Evolutionary conservation across 352 stramenopile genomes (phyloP), one percentile per base, ranked within the genome.

Genomic region (Phytophthora lateralis): DNA sequence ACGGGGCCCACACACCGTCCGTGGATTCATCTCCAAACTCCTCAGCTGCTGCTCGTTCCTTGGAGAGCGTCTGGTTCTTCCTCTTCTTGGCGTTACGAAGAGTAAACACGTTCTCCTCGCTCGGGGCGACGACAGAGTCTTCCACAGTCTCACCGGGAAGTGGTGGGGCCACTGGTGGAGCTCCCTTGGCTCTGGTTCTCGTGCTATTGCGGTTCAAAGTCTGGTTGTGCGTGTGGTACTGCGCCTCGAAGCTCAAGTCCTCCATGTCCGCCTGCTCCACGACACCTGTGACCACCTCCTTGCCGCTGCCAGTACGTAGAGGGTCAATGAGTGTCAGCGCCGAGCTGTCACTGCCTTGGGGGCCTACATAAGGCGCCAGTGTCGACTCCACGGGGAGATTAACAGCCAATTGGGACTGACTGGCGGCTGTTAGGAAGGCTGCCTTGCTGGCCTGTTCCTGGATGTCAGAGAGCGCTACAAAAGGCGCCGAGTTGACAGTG

Each of bases 141-240:
- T 26, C 21, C 6, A 52, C 8, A 29, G 20, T 57, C 43, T 73
- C 61, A 8, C 66, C 67, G 11, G 69, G 49, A 2, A 80, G 48
- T 2, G 60, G 26, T 38, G 68, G 68, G 9, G 69, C 54, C 7
- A 48, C 29, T 41, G 72, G 72, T 12, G 65, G 69, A 3, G 69
- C 68, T 24, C 68, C 69, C 39, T 71, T 66, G 2, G 39, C 53
- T 35, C 51, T 78, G 7, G 55, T 50, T 17, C 68, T 60, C 47
- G 69, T 51, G 9, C 48, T 51, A 24, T 70, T 73, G 34, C 73
- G 63, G 17, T 45, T 63, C 8, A 67, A 35, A 14, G 56, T 70
- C 44, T 88, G 73, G 60, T 93, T 93, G 64, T 78, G 79, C 56
- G 80, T 88, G 66, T 95, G 82, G 52, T 95, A 95, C 55, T 90